These are phyloP conservation scores for Meripilus lineatus DNA, from an alignment of 1,284 basidiomycete genomes.

Conservation along the genomic window DNA sequence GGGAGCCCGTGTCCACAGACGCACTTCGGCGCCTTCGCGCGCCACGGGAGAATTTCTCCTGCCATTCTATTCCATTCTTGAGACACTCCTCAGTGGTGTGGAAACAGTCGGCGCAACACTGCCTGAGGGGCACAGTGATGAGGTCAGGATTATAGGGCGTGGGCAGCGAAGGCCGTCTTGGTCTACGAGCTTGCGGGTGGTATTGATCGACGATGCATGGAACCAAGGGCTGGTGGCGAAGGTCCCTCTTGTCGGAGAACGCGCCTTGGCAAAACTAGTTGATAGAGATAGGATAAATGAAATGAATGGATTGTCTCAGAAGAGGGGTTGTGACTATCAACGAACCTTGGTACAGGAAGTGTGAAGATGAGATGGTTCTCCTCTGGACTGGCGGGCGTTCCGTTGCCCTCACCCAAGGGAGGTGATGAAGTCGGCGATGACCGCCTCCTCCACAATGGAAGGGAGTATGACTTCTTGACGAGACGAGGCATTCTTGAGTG, in stretches of 20 bases:
- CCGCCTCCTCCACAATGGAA: conserved; percentile 53
- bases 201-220: conserved; percentile 23
- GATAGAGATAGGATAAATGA: background rate
- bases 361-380: conserved; percentile 48
- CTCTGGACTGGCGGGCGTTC: conserved; percentile 20
- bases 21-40: conserved; percentile 52
- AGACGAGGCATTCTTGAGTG: conserved; percentile 41
- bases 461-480: conserved; percentile 53
- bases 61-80: conserved; percentile 45
- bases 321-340: background rate
- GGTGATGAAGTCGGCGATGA: conserved; percentile 19
- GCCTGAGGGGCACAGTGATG: conserved; percentile 48
- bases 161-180: conserved; percentile 20
- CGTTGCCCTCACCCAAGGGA: conserved; percentile 26
- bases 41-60: conserved; percentile 54
- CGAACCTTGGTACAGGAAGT: conserved; percentile 55
- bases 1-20: conserved; percentile 32
- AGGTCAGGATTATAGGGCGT: conserved; percentile 22
- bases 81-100: conserved; percentile 42
- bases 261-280: conserved; percentile 4
- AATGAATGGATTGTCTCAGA: background rate
- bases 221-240: conserved; percentile 19
- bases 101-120: conserved; percentile 55
- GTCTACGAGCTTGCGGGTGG: conserved; percentile 11
- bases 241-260: conserved; percentile 19